A percentile compares a stretch with the other conserved stretches of the same genome.
Evolutionary conservation across 2,329 filamentous ascomycete species (phyloP).

Genomic region (Colletotrichum sp.): DNA sequence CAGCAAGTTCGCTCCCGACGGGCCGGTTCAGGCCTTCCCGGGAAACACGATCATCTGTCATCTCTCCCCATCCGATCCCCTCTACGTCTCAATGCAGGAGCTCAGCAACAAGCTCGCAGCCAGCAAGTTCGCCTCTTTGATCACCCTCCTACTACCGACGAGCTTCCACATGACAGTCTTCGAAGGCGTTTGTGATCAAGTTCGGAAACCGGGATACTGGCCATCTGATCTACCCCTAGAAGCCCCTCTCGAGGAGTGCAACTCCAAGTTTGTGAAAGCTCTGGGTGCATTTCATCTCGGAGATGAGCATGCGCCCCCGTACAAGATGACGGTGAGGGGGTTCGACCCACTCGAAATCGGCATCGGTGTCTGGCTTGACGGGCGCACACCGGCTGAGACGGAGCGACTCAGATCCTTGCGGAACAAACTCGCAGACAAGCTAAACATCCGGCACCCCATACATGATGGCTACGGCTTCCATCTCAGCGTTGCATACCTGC

Average conservation of each 20-base stretch:
- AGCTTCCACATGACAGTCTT: conserved; percentile 34
- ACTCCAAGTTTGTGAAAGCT: conserved; percentile 15
- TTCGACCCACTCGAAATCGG: conserved; percentile 23
- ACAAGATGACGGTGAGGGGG: conserved; percentile 17
- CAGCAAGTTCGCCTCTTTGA: conserved; percentile 19
- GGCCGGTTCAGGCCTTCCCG: conserved; percentile 26
- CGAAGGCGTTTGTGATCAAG: conserved; percentile 29
- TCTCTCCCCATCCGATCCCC: conserved; percentile 17
- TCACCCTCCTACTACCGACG: conserved; percentile 25
- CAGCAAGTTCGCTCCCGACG: conserved; percentile 27
- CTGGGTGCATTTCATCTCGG: conserved; percentile 22
- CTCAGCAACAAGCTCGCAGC: conserved; percentile 23
- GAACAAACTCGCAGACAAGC: conserved; percentile 23
- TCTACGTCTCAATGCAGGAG: conserved; percentile 23
- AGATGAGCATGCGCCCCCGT: conserved; percentile 18
- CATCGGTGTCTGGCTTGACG: conserved; percentile 19
- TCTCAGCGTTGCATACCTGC: conserved; percentile 27
- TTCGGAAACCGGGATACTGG: conserved; percentile 24
- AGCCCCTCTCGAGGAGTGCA: conserved; percentile 21
- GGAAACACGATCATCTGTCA: conserved; percentile 30
- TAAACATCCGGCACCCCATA: conserved; percentile 21
- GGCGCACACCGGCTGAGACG: conserved; percentile 9
- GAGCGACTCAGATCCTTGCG: conserved; percentile 20
- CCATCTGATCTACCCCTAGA: conserved; percentile 19
- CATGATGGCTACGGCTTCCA: conserved; percentile 28